A percentile compares a stretch with the other conserved stretches of the same genome.
These are phyloP conservation scores for Mallotus japonicus DNA, from an alignment of 441 rosid genomes.

Conservation along the genomic window DNA sequence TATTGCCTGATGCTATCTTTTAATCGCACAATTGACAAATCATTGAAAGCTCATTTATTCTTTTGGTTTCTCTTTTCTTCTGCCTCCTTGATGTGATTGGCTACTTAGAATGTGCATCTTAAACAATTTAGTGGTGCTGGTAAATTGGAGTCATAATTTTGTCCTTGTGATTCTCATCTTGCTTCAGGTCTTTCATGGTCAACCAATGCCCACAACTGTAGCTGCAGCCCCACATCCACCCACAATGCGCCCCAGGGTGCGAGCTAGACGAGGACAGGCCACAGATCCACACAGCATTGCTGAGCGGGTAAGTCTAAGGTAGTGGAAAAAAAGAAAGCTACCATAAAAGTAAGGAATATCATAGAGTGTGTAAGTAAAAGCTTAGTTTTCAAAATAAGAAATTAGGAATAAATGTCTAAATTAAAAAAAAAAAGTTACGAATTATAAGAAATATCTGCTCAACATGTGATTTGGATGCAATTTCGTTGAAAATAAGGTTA, in stretches of 20 bases:
- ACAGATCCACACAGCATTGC: conserved; percentile 99
- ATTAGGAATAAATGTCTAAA: too few relatives aligned
- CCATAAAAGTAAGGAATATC: too few relatives aligned
- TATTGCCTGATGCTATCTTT: not conserved
- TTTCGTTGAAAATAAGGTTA: too few relatives aligned
- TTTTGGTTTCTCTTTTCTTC: not conserved
- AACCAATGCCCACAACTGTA: conserved; percentile 65
- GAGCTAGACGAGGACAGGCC: conserved; percentile 99
- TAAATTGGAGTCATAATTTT: not conserved
- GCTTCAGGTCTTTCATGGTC: conserved; percentile 84
- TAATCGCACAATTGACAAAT: not conserved
- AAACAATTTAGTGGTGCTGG: conserved; percentile 6
- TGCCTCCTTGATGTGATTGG: not conserved
- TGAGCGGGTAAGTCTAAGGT: conserved; percentile 61
- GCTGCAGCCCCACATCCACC: conserved; percentile 88
- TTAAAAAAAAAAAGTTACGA: too few relatives aligned
- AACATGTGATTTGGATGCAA: too few relatives aligned
- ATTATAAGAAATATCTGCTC: too few relatives aligned
- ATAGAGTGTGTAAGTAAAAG: too few relatives aligned
- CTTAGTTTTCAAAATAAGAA: not conserved
- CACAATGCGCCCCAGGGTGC: conserved; percentile 87
- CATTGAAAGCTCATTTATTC: not conserved
- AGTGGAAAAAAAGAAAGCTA: not conserved
- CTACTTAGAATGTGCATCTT: not conserved
- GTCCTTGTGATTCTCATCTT: conserved; percentile 18